Evolutionary conservation across 192 early-diverging fungal species (phyloP), one percentile per base, ranked within the genome.

Genomic region (Rhizophagus clarus): DNA sequence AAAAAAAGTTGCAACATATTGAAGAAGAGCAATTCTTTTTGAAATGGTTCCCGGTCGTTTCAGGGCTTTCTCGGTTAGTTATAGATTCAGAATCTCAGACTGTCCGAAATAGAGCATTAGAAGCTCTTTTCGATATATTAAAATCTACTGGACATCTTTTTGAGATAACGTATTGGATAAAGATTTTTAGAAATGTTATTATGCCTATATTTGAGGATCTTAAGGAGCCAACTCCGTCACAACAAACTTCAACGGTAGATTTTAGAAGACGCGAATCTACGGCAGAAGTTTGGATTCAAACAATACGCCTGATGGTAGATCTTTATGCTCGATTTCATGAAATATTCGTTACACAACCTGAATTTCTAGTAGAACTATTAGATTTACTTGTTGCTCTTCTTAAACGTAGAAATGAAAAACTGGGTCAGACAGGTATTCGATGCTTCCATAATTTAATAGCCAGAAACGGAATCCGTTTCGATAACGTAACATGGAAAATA

Each of bases 201-300:
- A 96, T 97, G 81, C 91, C 95, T 11, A 95, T 98, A 72, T 98
- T 98, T 88, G 92, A 95, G 60, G 97, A 98, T 79, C 83, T 98
- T 60, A 93, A 93, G 40, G 67, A 85, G 45, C 77, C 82, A 60
- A 24, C 32, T 15, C 42, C 29, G 32, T 71, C 56, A 37, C 66
- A 79, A 71, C 26, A 28, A 60, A 90, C 93, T 12, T 92, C 93
- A 76, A 89, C 90, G 0, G 88, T 87, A n/a, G 92, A 92, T 74
- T 96, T 95, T 77, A 95, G 96, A 82, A 86, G 95, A 83, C 89
- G 90, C 29, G 89, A 96, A 71, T 92, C 94, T 90, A 93, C 96
- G 60, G 93, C 92, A 22, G 96, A 95, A 24, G 96, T 96, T 31
- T 89, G 97, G 87, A 95, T 98, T 80, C 94, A 96, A 85, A 96